Percentiles rank a stretch among this genome's conserved stretches.
Evolutionary conservation across 306 rosid species (phyloP).

Genomic region (Begonia fuchsioides): DNA sequence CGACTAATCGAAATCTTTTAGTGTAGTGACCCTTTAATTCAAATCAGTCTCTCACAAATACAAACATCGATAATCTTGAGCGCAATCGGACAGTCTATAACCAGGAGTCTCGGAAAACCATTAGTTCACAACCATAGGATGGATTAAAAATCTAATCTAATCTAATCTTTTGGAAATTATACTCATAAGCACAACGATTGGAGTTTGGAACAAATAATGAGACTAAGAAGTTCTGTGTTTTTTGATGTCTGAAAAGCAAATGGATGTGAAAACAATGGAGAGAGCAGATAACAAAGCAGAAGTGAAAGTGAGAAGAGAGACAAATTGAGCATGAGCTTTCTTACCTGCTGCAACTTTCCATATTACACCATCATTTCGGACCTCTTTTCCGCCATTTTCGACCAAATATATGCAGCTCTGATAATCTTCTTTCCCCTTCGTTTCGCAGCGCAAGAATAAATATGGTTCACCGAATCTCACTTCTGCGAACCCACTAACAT

Average conservation of each 20-base stretch:
- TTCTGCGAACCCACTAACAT: constrained; percentile 53
- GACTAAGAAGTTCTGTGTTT: constrained; percentile 5
- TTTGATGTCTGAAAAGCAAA: constrained; percentile 22
- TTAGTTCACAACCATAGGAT: too few species aligned
- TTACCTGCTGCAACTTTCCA: constrained; percentile 67
- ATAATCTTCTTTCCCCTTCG: constrained; percentile 16
- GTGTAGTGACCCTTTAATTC: too few species aligned
- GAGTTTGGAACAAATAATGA: too few species aligned
- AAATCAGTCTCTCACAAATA: too few species aligned
- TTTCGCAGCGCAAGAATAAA: constrained; percentile 36
- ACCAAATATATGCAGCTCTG: constrained; percentile 30
- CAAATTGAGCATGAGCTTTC: constrained; percentile 37
- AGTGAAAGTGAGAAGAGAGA: constrained; percentile 35
- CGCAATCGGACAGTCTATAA: too few species aligned
- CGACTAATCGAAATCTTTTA: too few species aligned
- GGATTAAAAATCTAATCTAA: too few species aligned
- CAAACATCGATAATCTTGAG: too few species aligned
- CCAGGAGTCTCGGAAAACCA: too few species aligned
- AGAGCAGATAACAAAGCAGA: constrained; percentile 46
- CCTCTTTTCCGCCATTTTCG: constrained; percentile 15
- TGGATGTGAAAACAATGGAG: constrained; percentile 31
- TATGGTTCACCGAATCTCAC: constrained; percentile 51
- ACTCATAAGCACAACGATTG: too few species aligned
- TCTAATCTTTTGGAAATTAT: too few species aligned
- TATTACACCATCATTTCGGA: constrained; percentile 16